Base-by-base conservation (phyloP, 1,139 yeast genomes). In the Meyerozyma smithsonii region DNA sequence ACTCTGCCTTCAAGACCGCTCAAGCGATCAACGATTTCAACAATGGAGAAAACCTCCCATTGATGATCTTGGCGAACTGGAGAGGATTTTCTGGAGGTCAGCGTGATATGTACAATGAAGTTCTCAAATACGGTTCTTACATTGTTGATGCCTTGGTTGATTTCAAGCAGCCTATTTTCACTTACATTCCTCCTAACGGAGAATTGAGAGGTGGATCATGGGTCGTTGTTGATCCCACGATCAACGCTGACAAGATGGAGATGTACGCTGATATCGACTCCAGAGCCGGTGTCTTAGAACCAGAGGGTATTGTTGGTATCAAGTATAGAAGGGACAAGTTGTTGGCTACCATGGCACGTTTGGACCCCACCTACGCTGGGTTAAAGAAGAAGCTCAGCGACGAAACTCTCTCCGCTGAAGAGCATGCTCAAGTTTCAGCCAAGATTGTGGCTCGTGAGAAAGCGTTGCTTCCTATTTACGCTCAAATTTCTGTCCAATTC, bases 11-110 rank as follows among this genome's bases (percentile, higher is more conserved):
- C 77, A 92, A 92, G 79, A 92, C 98, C 41, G 95, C 98, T 5
- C 98, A 92, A 73, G 97, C 98, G 19, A 92, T 92, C 54, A 85
- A 84, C 53, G 98, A 92, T 62, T 92, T 92, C 79, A 92, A 92
- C 74, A 74, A 88, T 60, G 98, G 98, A 75, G 98, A 92, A 66
- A 94, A 89, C 66, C 77, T 92, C 57, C 98, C 98, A 48, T 76
- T 92, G 64, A 88, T 92, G 95, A 89, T 92, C 52, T 71, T 92
- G 56, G 98, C 98, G 43, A 92, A 92, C 77, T 92, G 98, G 98
- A 85, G 98, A 81, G 98, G 98, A 59, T 92, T 92, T 80, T 89
- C 97, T 50, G 98, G 98, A 74, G 98, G 98, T 66, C 98, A 94
- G 74, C 85, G 97, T 63, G 98, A 92, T 66, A 92, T 92, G 98